Evolutionary conservation across 805 yeast genomes (phyloP).

Genomic region (Isabelozyma gotoi): DNA sequence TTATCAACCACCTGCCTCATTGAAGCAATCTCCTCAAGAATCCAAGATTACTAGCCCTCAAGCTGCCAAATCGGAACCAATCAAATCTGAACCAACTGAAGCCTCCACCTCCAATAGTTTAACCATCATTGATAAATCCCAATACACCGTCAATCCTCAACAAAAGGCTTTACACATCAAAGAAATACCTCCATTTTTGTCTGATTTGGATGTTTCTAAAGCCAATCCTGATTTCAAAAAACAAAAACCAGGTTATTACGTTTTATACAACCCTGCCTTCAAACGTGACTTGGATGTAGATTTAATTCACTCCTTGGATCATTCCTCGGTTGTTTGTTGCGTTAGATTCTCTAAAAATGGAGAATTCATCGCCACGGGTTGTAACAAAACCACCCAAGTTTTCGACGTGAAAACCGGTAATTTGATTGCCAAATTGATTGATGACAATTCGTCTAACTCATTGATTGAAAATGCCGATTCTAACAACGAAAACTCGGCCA

Average conservation of each 20-base stretch:
- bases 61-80: conserved; percentile 11
- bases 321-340: conserved; percentile 94
- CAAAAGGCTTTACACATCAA: conserved; percentile 59
- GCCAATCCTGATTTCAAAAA: conserved; percentile 79
- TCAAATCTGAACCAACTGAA: conserved; percentile 4
- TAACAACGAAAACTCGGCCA: conserved; percentile 28
- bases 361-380: conserved; percentile 91
- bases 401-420: conserved; percentile 91
- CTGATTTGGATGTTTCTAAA: conserved; percentile 75
- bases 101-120: conserved; percentile 26
- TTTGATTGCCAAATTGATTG: conserved; percentile 80
- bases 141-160: conserved; percentile 41
- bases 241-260: conserved; percentile 81
- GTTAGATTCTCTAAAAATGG: conserved; percentile 92
- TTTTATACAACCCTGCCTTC: conserved; percentile 86
- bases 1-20: conserved; percentile 14
- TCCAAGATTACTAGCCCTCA: conserved; percentile 11
- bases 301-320: conserved; percentile 85
- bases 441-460: conserved; percentile 52
- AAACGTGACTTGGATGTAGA: conserved; percentile 71
- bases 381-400: conserved; percentile 94
- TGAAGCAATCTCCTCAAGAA: conserved; percentile 17
- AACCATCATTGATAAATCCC: conserved; percentile 38
- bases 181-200: conserved; percentile 77
- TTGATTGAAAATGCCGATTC: conserved; percentile 48